Conservation (phyloP, 306 rosid genomes). For the Delonix regia region DNA sequence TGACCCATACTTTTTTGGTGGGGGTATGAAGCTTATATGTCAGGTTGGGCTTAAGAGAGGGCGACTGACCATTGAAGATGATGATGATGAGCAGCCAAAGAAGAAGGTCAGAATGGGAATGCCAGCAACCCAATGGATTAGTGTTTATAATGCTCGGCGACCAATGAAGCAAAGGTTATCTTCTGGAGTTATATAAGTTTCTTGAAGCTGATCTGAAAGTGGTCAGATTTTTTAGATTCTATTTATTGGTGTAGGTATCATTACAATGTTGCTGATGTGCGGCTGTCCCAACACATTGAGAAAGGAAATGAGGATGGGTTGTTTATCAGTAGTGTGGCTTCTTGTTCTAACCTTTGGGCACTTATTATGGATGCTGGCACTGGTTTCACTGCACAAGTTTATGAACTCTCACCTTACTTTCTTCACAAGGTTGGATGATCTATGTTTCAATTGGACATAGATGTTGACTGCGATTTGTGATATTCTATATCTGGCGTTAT, state of each 20-base stretch:
- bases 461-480: neutral
- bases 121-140: conserved; percentile 80
- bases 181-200: neutral
- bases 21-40: conserved; percentile 55
- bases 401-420: conserved; percentile 62
- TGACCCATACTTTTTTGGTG: neutral
- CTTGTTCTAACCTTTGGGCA: conserved; percentile 71
- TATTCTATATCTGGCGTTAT: neutral
- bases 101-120: conserved; percentile 74
- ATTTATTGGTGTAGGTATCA: conserved; percentile 56
- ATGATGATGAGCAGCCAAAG: conserved; percentile 71
- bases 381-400: conserved; percentile 65
- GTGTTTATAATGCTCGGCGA: conserved; percentile 67
- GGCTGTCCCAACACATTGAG: conserved; percentile 71
- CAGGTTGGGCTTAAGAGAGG: conserved; percentile 68
- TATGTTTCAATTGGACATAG: neutral
- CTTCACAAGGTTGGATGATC: conserved; percentile 69
- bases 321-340: conserved; percentile 62
- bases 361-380: conserved; percentile 86
- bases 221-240: neutral
- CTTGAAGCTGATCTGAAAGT: neutral
- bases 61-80: conserved; percentile 58
- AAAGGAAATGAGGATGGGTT: conserved; percentile 72
- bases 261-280: conserved; percentile 70
- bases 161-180: conserved; percentile 80